Conservation (phyloP, 2,329 filamentous ascomycete genomes). For the Bisporella sp. region DNA sequence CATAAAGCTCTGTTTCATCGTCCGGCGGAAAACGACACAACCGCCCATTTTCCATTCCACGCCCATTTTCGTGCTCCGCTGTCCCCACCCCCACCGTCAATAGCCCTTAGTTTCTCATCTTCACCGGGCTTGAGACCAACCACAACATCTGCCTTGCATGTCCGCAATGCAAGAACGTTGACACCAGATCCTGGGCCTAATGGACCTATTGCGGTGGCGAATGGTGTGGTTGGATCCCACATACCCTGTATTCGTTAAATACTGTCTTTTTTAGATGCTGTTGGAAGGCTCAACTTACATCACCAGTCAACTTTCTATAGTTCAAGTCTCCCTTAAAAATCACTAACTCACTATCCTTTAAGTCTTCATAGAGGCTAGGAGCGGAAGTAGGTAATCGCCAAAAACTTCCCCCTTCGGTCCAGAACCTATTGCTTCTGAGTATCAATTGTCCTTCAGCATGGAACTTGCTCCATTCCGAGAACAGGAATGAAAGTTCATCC, state of each 20-base stretch:
- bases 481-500: slow-evolving; percentile 66
- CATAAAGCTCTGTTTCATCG: not conserved
- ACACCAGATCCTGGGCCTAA: slow-evolving; percentile 75
- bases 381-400: slow-evolving; percentile 74
- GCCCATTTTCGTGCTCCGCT: slow-evolving; percentile 69
- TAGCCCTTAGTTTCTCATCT: slow-evolving; percentile 70
- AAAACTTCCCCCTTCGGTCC: slow-evolving; percentile 82
- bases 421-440: slow-evolving; percentile 80
- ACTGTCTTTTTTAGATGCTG: too few relatives aligned
- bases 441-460: slow-evolving; percentile 80
- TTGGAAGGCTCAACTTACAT: slow-evolving; percentile 50
- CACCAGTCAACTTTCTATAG: slow-evolving; percentile 85
- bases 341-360: slow-evolving; percentile 78
- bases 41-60: slow-evolving; percentile 94
- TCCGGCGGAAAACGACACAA: slow-evolving; percentile 77
- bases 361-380: slow-evolving; percentile 63
- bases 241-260: slow-evolving; percentile 42
- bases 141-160: slow-evolving; percentile 94
- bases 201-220: slow-evolving; percentile 76
- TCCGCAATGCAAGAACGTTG: slow-evolving; percentile 79
- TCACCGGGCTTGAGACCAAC: slow-evolving; percentile 77
- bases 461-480: slow-evolving; percentile 70
- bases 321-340: slow-evolving; percentile 98
- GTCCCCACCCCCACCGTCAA: slow-evolving; percentile 65
- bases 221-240: slow-evolving; percentile 86